Percentiles rank a stretch among this genome's conserved stretches.
phyloP scores from a whole-genome alignment of 306 rosid species.

The Morella rubra region DNA sequence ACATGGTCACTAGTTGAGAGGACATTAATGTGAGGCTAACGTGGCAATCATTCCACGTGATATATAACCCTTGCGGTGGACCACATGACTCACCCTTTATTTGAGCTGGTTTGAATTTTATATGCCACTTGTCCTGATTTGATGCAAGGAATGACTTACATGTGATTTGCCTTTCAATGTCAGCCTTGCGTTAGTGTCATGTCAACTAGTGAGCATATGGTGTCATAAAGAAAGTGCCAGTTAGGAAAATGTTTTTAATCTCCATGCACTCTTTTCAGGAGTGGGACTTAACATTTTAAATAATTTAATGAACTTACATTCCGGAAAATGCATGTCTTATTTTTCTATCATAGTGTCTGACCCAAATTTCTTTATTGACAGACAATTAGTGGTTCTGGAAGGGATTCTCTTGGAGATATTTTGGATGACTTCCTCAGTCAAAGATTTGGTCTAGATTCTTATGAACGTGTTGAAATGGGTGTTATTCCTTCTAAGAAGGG shows the following conservation, averaged over 20 bases:
- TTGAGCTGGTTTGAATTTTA: too few relatives aligned
- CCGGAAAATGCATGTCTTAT: neutral
- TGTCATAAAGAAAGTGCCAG: neutral
- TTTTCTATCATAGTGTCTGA: constrained; percentile 7
- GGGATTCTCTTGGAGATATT: constrained; percentile 59
- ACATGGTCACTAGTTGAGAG: neutral
- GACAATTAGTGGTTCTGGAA: constrained; percentile 65
- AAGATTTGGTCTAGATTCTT: constrained; percentile 69
- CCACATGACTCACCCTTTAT: neutral
- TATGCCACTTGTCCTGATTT: neutral
- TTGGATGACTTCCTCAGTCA: constrained; percentile 75
- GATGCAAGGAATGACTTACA: neutral
- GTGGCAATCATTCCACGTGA: neutral
- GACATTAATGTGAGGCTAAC: neutral
- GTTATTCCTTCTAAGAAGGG: constrained; percentile 47
- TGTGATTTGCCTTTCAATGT: neutral
- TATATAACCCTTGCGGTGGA: neutral
- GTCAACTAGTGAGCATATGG: neutral
- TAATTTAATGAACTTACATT: neutral
- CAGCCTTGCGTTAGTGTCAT: neutral
- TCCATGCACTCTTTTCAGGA: too few relatives aligned
- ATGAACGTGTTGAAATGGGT: constrained; percentile 64
- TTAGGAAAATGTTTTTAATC: too few relatives aligned
- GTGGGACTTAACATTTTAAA: too few relatives aligned
- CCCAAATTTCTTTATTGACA: constrained; percentile 36